A percentile compares a stretch with the other conserved stretches of the same genome.
Evolutionary conservation across 805 yeast species (phyloP).

Genomic region (Starmerella sp.): DNA sequence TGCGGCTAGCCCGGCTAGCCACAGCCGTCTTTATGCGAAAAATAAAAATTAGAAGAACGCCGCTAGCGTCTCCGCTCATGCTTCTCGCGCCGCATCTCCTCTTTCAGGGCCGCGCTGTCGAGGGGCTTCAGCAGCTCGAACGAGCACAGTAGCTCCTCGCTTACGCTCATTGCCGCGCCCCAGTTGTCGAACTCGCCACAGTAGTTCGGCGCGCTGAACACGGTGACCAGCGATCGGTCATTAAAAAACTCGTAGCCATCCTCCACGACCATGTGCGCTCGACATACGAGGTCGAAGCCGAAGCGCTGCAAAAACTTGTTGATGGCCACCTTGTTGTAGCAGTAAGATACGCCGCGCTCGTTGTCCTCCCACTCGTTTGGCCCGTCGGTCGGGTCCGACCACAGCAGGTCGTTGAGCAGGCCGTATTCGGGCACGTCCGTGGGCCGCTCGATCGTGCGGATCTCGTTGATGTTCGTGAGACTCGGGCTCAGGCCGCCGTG

Average conservation of each 20-base stretch:
- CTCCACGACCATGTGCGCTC: slow-evolving; percentile 83
- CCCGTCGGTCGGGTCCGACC: slow-evolving; percentile 81
- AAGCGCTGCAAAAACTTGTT: slow-evolving; percentile 60
- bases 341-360: slow-evolving; percentile 73
- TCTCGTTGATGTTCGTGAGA: slow-evolving; percentile 58
- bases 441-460: slow-evolving; percentile 60
- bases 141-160: slow-evolving; percentile 79
- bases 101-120: slow-evolving; percentile 85
- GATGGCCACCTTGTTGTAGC: slow-evolving; percentile 65
- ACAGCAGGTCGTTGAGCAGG: slow-evolving; percentile 58
- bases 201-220: slow-evolving; percentile 64
- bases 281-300: slow-evolving; percentile 66
- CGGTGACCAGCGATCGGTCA: slow-evolving; percentile 57
- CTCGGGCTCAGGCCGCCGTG: slow-evolving; percentile 79
- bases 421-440: slow-evolving; percentile 81
- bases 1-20: not conserved
- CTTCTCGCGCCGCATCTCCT: slow-evolving; percentile 73
- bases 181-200: slow-evolving; percentile 80
- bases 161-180: slow-evolving; percentile 97
- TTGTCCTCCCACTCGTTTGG: slow-evolving; percentile 78
- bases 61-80: slow-evolving; percentile 46
- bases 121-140: slow-evolving; percentile 41
- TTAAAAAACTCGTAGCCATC: slow-evolving; percentile 71
- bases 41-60: not conserved
- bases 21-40: not conserved